Evolutionary conservation across 345 rosid species (phyloP), one percentile per base, ranked within the genome.

Genomic region (rapeseed (Brassica napus)): DNA sequence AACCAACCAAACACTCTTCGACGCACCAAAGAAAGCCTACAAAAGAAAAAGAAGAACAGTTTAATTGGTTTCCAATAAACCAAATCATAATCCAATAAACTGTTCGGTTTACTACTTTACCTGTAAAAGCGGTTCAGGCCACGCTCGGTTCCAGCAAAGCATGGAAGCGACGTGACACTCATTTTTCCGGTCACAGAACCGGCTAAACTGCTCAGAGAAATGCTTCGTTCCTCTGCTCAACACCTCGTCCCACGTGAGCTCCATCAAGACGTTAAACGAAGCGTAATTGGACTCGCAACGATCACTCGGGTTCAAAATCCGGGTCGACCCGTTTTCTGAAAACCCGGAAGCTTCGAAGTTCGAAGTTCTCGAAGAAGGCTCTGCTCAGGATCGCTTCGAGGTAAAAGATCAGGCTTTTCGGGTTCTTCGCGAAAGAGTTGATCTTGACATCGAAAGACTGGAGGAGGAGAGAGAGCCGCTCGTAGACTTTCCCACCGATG

Each of bases 281-380:
- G 88, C 85, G 74, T 87, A 89, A 16, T 92, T 88, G 0, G 91
- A 82, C 71, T 89, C 89, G 79, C 98, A 91, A 15, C 89, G 86
- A 60, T 89, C 94, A 8, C 85, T 81, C 35, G 98, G 98, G 82
- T 95, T 89, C 81, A 95, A 47, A 32, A 93, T 83, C 35, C 86
- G 88, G 83, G 72, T 84, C 34, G 81, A 60, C 24, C 89, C 86
- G 76, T 73, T 86, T 81, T 84, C 44, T 79, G 88, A 77, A 77
- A 93, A 95, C 87, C 91, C 97, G 26, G 73, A 68, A n/a, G 92
- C 81, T 80, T 95, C 98, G 72, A 93, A 95, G 76, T 95, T 96
- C 83, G 31, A 28, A 28, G 31, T 28, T 28, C 31, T 93, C 96
- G 34, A 91, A 93, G 80, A 95, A 93, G 23, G 92, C 87, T 61